These are phyloP conservation scores for Trifolium repens DNA, from an alignment of 306 rosid genomes.

Conservation along the genomic window DNA sequence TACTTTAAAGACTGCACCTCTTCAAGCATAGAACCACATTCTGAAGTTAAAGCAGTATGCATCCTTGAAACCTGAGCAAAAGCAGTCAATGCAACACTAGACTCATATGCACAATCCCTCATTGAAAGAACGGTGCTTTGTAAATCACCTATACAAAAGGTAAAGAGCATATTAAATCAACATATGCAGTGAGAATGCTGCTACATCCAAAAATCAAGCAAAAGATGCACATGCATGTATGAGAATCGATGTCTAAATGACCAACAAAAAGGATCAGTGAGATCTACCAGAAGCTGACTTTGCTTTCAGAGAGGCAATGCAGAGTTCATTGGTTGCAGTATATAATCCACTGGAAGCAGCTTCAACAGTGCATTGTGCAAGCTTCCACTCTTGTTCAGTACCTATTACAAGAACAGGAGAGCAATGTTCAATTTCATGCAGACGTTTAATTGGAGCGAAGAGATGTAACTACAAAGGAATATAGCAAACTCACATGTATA, in stretches of 20 bases:
- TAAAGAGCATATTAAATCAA: conserved; percentile 38
- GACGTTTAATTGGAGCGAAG: conserved; percentile 34
- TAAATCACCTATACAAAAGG: conserved; percentile 66
- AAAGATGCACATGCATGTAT: conserved; percentile 32
- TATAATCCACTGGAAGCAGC: conserved; percentile 83
- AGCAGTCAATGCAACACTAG: conserved; percentile 72
- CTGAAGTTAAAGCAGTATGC: conserved; percentile 93
- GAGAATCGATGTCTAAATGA: conserved; percentile 28
- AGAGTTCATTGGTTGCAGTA: conserved; percentile 73
- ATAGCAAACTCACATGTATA: conserved; percentile 68
- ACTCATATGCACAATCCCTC: conserved; percentile 85
- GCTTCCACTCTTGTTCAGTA: conserved; percentile 96
- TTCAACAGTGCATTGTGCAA: conserved; percentile 83
- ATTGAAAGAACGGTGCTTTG: conserved; percentile 81
- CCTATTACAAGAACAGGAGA: conserved; percentile 61
- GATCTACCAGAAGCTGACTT: conserved; percentile 87
- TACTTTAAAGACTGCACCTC: conserved; percentile 62
- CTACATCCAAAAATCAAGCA: conserved; percentile 19
- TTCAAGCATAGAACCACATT: conserved; percentile 97
- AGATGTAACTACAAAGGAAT: conserved; percentile 33
- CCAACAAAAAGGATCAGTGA: conserved; percentile 29
- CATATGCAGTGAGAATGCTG: conserved; percentile 18
- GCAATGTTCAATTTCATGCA: conserved; percentile 32
- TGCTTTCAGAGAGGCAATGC: conserved; percentile 76
- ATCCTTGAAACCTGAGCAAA: conserved; percentile 72